A percentile compares a stretch with the other conserved stretches of the same genome.
Evolutionary conservation across 345 rosid species (phyloP).

Genomic region (Abelmoschus esculentus): DNA sequence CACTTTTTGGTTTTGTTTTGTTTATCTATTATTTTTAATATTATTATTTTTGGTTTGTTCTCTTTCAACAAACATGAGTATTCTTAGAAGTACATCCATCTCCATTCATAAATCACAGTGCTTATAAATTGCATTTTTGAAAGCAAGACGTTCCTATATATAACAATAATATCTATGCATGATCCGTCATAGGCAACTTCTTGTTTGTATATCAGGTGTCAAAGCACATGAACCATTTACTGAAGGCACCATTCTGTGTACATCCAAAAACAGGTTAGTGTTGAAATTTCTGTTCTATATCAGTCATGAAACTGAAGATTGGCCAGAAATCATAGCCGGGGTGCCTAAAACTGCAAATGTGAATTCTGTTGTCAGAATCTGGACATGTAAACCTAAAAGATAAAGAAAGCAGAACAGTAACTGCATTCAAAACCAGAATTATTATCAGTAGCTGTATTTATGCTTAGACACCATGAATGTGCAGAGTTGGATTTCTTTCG

Average conservation of each 20-base stretch:
- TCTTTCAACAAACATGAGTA: not conserved
- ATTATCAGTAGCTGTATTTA: not conserved
- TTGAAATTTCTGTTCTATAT: not conserved
- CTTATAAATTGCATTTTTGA: not conserved
- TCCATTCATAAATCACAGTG: not conserved
- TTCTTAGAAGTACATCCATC: not conserved
- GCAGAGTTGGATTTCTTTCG: not conserved
- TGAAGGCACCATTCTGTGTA: conserved; percentile 94
- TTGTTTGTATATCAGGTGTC: conserved; percentile 53
- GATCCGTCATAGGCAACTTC: not conserved
- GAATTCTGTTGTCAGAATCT: conserved; percentile 6
- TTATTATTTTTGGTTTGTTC: not conserved
- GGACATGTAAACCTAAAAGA: not conserved
- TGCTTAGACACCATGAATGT: not conserved
- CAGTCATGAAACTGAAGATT: conserved; percentile 5
- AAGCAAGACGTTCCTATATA: not conserved
- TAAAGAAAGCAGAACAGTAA: not conserved
- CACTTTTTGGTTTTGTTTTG: not conserved
- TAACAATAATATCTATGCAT: not conserved
- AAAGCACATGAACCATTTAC: conserved; percentile 92
- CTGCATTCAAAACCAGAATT: not conserved
- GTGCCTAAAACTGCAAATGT: conserved; percentile 1
- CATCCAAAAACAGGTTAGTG: conserved; percentile 84
- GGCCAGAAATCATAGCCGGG: not conserved
- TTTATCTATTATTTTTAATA: not conserved